These are phyloP conservation scores for Cryptococcus deneoformans DNA, from an alignment of 1,284 basidiomycete species.

Conservation along the genomic window DNA sequence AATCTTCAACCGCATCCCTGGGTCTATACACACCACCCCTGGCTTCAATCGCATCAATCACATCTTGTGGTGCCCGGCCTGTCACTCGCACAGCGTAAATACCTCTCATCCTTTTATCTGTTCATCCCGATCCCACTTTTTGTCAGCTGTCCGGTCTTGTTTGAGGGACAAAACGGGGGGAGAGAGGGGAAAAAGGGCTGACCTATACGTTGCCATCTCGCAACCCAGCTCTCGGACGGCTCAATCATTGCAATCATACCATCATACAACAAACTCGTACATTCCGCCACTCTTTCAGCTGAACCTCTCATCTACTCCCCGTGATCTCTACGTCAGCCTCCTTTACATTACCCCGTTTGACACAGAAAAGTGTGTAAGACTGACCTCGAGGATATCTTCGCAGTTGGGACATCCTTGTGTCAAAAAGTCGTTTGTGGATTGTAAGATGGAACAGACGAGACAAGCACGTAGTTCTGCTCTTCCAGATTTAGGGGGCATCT, in stretches of 20 bases:
- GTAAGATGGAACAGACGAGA: slow-evolving; percentile 86
- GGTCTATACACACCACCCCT: slow-evolving; percentile 42
- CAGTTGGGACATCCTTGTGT: slow-evolving; percentile 93
- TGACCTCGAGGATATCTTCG: slow-evolving; percentile 88
- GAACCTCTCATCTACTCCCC: slow-evolving; percentile 75
- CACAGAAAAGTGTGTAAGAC: slow-evolving; percentile 12
- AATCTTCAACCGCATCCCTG: slow-evolving; percentile 44
- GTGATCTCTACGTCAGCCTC: neutral
- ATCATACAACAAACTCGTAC: slow-evolving; percentile 93
- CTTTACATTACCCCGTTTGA: neutral
- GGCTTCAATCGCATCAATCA: slow-evolving; percentile 58
- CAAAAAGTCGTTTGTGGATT: slow-evolving; percentile 78
- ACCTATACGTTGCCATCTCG: slow-evolving; percentile 88
- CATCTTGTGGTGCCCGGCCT: slow-evolving; percentile 79
- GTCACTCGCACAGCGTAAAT: slow-evolving; percentile 86
- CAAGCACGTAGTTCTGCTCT: slow-evolving; percentile 71
- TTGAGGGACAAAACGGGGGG: neutral
- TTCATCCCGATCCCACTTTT: neutral
- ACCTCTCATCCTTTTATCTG: slow-evolving; percentile 80
- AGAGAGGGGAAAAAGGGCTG: slow-evolving; percentile 42
- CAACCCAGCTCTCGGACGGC: slow-evolving; percentile 91
- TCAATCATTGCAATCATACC: slow-evolving; percentile 87
- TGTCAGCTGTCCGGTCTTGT: neutral
- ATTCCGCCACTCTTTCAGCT: slow-evolving; percentile 75
- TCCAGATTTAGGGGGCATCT: slow-evolving; percentile 30